Evolutionary conservation across 2,329 filamentous ascomycete genomes (phyloP), one percentile per base, ranked within the genome.

Genomic region (Huntiella decipiens): DNA sequence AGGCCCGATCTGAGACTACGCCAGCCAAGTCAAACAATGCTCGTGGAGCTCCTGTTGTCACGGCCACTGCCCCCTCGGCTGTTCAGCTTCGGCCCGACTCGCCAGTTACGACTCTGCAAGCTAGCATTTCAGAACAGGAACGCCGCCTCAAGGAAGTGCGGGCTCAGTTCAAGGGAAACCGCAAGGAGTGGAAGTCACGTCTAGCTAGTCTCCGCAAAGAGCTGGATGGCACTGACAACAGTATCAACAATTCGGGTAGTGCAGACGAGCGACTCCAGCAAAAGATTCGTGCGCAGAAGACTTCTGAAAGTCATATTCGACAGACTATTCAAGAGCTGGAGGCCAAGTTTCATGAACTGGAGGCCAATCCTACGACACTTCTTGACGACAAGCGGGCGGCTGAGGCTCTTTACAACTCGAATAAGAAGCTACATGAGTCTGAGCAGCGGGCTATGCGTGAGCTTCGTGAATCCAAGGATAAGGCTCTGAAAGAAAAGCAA

Each of bases 251-350:
- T 33, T 70, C 74, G 12, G 80, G 80, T 51, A 77, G 78, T 49
- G 77, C 75, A 53, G 82, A 88, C 59, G 82, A 87, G 56, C 79
- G 82, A 57, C 71, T 79, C 54, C 71, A 74, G 53, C 79, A 84
- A 57, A 82, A 84, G 58, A 74, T 82, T 39, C 71, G 77, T 51
- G 82, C 87, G 59, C 78, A 83, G 56, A 76, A 73, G 47, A 80
- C 80, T 47, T 79, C 82, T 57, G 79, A 81, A 60, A 74, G 75
- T 48, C 80, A 74, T 56, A 69, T 70, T 2, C 70, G 73, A 45
- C 65, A 66, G 19, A 77, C 78, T 31, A 67, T 70, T 28, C 61
- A 64, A 38, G 64, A 67, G 40, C 62, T 82, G 17, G 64, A 66
- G 45, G 7, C 19, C 15, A 35, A 40, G 34, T 40, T 49, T 16